phyloP scores from a whole-genome alignment of 805 yeast genomes.

The Ogataea pilisensis region DNA sequence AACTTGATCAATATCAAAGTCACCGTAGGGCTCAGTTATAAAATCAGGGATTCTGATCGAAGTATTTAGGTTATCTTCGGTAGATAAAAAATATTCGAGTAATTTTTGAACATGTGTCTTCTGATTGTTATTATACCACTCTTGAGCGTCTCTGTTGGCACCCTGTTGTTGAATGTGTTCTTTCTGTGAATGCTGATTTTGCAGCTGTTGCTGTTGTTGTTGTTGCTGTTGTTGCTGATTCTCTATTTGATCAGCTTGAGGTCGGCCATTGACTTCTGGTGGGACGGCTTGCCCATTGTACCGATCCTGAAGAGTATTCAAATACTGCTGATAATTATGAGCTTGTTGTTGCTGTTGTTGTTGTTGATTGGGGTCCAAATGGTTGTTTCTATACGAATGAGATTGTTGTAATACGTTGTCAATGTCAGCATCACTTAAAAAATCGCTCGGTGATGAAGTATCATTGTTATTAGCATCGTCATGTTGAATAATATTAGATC shows the following conservation, averaged over 20 bases:
- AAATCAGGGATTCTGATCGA: conserved; percentile 53
- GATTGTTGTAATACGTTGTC: conserved; percentile 37
- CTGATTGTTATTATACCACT: conserved; percentile 10
- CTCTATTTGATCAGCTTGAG: background rate
- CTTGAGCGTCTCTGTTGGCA: conserved; percentile 2
- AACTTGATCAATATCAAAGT: conserved; percentile 67
- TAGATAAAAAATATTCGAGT: conserved; percentile 50
- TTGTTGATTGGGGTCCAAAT: background rate
- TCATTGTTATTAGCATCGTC: conserved; percentile 7
- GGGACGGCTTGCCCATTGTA: background rate
- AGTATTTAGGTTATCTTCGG: conserved; percentile 43
- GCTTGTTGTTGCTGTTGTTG: conserved; percentile 1
- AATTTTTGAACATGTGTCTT: conserved; percentile 43
- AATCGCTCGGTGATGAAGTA: conserved; percentile 50
- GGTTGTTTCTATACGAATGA: conserved; percentile 6
- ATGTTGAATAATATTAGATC: background rate
- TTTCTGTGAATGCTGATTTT: background rate
- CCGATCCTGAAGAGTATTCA: background rate
- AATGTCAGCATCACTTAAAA: conserved; percentile 49
- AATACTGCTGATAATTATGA: background rate
- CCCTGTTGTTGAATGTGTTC: background rate
- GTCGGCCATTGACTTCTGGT: background rate
- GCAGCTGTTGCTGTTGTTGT: conserved; percentile 1
- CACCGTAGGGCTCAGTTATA: conserved; percentile 57
- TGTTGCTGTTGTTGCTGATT: conserved; percentile 2